Evolutionary conservation across 2,329 filamentous ascomycete genomes (phyloP).

Genomic region (Emmonsiellopsis sp.): DNA sequence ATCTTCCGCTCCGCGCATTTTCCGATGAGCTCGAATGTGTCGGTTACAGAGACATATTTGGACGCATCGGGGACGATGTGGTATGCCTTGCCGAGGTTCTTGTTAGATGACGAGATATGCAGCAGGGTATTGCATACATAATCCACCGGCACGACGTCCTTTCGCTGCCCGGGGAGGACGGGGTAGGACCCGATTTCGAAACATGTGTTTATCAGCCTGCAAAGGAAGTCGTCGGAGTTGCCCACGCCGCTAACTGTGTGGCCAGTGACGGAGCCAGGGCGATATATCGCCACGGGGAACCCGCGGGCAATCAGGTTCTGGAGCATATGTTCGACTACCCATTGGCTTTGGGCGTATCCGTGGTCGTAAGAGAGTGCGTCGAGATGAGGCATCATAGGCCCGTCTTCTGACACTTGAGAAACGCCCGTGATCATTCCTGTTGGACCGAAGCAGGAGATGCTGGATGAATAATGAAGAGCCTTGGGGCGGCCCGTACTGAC

Average conservation of each 20-base stretch:
- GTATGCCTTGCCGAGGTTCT: slow-evolving; percentile 12
- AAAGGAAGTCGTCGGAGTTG: slow-evolving; percentile 76
- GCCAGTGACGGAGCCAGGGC: slow-evolving; percentile 73
- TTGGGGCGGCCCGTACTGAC: slow-evolving; percentile 40
- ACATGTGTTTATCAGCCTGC: slow-evolving; percentile 72
- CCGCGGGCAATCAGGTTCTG: slow-evolving; percentile 65
- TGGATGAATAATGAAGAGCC: slow-evolving; percentile 18
- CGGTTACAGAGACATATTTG: slow-evolving; percentile 11
- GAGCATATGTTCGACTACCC: slow-evolving; percentile 59
- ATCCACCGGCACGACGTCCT: slow-evolving; percentile 21
- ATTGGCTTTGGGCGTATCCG: slow-evolving; percentile 81
- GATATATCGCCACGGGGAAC: slow-evolving; percentile 60
- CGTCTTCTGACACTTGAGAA: slow-evolving; percentile 14
- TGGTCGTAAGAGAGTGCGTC: slow-evolving; percentile 46
- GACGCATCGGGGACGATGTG: slow-evolving; percentile 14
- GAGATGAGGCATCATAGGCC: slow-evolving; percentile 12
- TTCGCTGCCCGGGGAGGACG: slow-evolving; percentile 15
- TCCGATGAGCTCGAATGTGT: slow-evolving; percentile 10
- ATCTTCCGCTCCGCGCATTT: neutral
- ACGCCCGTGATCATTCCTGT: slow-evolving; percentile 17
- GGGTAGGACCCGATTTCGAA: slow-evolving; percentile 52
- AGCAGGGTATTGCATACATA: slow-evolving; percentile 16
- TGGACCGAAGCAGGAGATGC: slow-evolving; percentile 17
- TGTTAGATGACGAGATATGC: slow-evolving; percentile 13
- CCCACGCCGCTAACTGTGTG: slow-evolving; percentile 51